Evolutionary conservation across 805 yeast genomes (phyloP).

Genomic region (Brettanomyces anomalus): DNA sequence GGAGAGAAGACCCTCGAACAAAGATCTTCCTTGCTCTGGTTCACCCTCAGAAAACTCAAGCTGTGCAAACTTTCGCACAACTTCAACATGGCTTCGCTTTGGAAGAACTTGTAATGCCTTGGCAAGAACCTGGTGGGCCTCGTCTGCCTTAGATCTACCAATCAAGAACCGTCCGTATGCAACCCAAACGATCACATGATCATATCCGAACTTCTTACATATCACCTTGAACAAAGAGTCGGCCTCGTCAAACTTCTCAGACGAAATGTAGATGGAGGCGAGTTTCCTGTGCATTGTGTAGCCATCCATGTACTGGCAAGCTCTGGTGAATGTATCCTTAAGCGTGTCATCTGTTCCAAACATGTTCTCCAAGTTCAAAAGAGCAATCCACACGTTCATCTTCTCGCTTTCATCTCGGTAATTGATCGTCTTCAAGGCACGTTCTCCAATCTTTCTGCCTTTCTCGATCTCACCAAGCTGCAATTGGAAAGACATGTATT

Average conservation of each 20-base stretch:
- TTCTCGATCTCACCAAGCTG: constrained; percentile 90
- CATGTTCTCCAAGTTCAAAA: constrained; percentile 85
- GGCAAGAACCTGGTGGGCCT: constrained; percentile 66
- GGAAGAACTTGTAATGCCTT: constrained; percentile 65
- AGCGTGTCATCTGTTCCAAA: constrained; percentile 83
- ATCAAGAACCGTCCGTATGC: constrained; percentile 70
- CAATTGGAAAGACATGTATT: constrained; percentile 95
- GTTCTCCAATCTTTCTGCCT: constrained; percentile 86
- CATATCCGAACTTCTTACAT: constrained; percentile 71
- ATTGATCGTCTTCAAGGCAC: constrained; percentile 85
- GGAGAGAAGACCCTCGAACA: constrained; percentile 84
- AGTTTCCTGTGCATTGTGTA: constrained; percentile 71
- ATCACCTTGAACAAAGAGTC: constrained; percentile 54
- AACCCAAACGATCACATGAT: constrained; percentile 67
- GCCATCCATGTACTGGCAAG: constrained; percentile 90
- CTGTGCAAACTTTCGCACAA: constrained; percentile 82
- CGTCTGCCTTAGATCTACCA: constrained; percentile 45
- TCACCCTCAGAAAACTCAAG: constrained; percentile 84
- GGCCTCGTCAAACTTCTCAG: constrained; percentile 69
- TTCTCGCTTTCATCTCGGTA: constrained; percentile 91
- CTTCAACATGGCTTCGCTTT: constrained; percentile 65
- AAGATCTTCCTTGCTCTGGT: constrained; percentile 87
- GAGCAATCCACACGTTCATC: constrained; percentile 91
- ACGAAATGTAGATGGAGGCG: constrained; percentile 62
- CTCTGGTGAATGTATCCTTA: constrained; percentile 70